These are phyloP conservation scores for Tetrapisispora pingtungensis DNA, from an alignment of 805 yeast species.

Conservation along the genomic window DNA sequence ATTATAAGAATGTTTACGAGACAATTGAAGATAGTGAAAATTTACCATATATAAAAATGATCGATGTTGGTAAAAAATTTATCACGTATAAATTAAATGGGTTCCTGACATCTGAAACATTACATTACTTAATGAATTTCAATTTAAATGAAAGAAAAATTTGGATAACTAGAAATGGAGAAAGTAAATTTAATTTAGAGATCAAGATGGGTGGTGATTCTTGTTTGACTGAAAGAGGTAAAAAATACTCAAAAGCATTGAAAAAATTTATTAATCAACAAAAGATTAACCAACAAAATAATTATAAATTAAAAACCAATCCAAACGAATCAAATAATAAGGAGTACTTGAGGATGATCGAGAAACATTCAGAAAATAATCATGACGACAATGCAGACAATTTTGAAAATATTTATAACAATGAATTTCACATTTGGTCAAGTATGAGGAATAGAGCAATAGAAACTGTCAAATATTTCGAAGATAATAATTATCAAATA, in stretches of 20 bases:
- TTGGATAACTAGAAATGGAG: conserved; percentile 95
- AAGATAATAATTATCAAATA: conserved; percentile 62
- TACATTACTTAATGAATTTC: conserved; percentile 80
- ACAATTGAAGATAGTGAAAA: conserved; percentile 72
- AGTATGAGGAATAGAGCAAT: conserved; percentile 73
- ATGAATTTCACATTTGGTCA: conserved; percentile 75
- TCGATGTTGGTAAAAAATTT: conserved; percentile 89
- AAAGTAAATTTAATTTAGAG: conserved; percentile 68
- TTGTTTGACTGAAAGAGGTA: conserved; percentile 66
- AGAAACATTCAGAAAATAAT: not conserved
- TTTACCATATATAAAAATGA: conserved; percentile 85
- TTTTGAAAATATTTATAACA: conserved; percentile 32
- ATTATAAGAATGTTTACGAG: conserved; percentile 84
- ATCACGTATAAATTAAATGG: conserved; percentile 84
- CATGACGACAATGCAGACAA: not conserved
- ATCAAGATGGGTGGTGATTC: conserved; percentile 94
- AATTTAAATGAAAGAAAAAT: conserved; percentile 83
- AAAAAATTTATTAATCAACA: conserved; percentile 65
- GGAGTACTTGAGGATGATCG: not conserved
- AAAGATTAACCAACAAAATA: conserved; percentile 50
- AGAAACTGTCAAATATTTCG: conserved; percentile 68
- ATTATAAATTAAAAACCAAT: conserved; percentile 34
- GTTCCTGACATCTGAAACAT: conserved; percentile 85
- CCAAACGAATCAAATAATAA: not conserved
- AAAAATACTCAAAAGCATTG: conserved; percentile 60